These are phyloP conservation scores for Trypanosoma melophagium DNA, from an alignment of 208 protist species.

Conservation along the genomic window DNA sequence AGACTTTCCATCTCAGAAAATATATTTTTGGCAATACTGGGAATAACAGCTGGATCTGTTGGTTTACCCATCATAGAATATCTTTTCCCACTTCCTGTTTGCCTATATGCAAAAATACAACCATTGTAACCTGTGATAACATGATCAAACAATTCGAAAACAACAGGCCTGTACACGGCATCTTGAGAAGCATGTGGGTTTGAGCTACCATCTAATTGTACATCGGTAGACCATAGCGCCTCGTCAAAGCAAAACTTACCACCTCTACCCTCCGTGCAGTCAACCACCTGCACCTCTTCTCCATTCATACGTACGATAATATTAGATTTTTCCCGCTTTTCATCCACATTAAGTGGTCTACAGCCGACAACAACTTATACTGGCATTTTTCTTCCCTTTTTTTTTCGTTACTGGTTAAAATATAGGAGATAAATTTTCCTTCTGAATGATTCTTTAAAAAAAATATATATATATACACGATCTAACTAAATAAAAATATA, in stretches of 20 bases:
- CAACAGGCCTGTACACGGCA: slow-evolving; percentile 61
- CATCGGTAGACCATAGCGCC: slow-evolving; percentile 62
- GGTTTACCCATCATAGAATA: slow-evolving; percentile 76
- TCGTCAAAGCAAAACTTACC: slow-evolving; percentile 70
- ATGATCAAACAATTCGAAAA: slow-evolving; percentile 54
- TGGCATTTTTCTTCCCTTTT: slow-evolving; percentile 41
- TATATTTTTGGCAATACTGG: slow-evolving; percentile 62
- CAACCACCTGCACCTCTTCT: slow-evolving; percentile 45
- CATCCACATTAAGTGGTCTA: slow-evolving; percentile 59
- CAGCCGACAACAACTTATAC: slow-evolving; percentile 81
- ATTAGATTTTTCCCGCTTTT: slow-evolving; percentile 39
- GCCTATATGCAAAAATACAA: slow-evolving; percentile 89
- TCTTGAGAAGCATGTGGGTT: slow-evolving; percentile 61
- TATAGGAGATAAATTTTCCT: not conserved
- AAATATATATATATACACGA: not conserved
- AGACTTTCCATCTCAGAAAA: slow-evolving; percentile 44
- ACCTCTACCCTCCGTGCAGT: slow-evolving; percentile 38
- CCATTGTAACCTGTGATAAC: slow-evolving; percentile 82
- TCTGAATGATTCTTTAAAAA: not conserved
- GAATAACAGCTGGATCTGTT: slow-evolving; percentile 56
- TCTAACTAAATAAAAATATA: not conserved
- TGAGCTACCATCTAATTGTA: slow-evolving; percentile 29
- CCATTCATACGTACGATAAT: slow-evolving; percentile 73
- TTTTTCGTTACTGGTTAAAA: not conserved
- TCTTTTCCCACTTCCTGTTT: slow-evolving; percentile 88